These are phyloP conservation scores for Marasmius sp. DNA, from an alignment of 1,284 basidiomycete genomes.

Conservation along the genomic window DNA sequence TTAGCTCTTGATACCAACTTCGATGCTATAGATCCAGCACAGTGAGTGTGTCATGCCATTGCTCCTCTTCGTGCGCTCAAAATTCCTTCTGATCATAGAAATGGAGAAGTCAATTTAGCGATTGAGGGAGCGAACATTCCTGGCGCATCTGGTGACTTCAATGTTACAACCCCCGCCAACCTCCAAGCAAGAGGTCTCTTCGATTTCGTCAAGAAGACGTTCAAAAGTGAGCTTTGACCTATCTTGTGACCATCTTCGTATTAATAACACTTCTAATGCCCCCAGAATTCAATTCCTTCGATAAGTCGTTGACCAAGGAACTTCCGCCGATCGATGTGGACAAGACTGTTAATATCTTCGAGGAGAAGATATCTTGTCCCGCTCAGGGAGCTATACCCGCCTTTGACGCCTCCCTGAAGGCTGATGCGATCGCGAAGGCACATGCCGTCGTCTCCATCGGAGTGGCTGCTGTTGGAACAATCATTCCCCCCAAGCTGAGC, in stretches of 20 bases:
- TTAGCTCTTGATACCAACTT: conserved; percentile 36
- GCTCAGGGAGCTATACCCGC: conserved; percentile 16
- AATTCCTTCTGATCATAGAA: conserved; percentile 7
- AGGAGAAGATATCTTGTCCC: conserved; percentile 19
- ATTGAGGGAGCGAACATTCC: conserved; percentile 26
- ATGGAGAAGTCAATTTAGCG: conserved; percentile 27
- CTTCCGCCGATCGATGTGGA: conserved; percentile 16
- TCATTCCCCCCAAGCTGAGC: conserved; percentile 12
- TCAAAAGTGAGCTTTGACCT: conserved; percentile 16
- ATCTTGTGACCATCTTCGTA: not conserved
- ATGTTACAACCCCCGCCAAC: conserved; percentile 15
- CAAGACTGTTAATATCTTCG: conserved; percentile 20
- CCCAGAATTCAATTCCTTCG: conserved; percentile 9
- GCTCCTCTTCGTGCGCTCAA: not conserved
- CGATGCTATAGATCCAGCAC: conserved; percentile 22
- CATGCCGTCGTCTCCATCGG: conserved; percentile 9
- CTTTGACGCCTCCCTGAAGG: conserved; percentile 17
- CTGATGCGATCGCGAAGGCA: conserved; percentile 14
- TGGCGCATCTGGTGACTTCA: conserved; percentile 19
- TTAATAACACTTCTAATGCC: not conserved
- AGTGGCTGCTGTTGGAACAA: conserved; percentile 13
- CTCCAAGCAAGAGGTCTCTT: conserved; percentile 7
- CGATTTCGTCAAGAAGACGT: conserved; percentile 14
- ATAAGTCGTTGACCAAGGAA: conserved; percentile 8
- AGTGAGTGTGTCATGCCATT: conserved; percentile 12